These are phyloP conservation scores for Cardamine occulta DNA, from an alignment of 345 rosid species.

Conservation along the genomic window DNA sequence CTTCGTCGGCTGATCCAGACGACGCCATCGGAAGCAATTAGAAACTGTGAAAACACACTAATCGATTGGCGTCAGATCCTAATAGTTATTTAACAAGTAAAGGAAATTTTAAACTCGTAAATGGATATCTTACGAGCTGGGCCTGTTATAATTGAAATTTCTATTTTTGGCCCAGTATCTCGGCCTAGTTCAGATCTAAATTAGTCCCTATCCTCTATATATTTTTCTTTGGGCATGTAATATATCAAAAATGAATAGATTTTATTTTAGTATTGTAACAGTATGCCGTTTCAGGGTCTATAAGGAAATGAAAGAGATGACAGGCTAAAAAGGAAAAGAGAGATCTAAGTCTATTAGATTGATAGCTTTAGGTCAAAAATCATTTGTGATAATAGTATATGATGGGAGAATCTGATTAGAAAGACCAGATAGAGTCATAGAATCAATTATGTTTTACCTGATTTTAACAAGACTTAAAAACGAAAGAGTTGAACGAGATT, in stretches of 20 bases:
- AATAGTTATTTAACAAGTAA: no score
- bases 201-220: no score
- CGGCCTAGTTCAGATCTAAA: neutral
- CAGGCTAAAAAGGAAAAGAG: conserved; percentile 38
- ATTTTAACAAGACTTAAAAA: neutral
- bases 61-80: conserved; percentile 16
- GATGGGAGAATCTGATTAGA: neutral
- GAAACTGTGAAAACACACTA: conserved; percentile 18
- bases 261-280: neutral
- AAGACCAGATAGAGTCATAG: conserved; percentile 4
- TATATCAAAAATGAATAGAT: neutral
- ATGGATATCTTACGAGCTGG: conserved; percentile 5
- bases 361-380: conserved; percentile 14
- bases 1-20: conserved; percentile 52
- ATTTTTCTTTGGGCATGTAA: neutral
- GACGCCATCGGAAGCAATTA: conserved; percentile 40
- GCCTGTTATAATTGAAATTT: neutral
- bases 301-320: conserved; percentile 29
- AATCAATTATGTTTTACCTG: neutral
- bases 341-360: conserved; percentile 23
- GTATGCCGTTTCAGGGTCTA: conserved; percentile 10
- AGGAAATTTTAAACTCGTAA: neutral
- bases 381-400: conserved; percentile 26
- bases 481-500: no score
- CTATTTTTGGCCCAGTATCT: neutral